These are phyloP conservation scores for Madurella fahalii DNA, from an alignment of 2,329 filamentous ascomycete genomes.

Conservation along the genomic window DNA sequence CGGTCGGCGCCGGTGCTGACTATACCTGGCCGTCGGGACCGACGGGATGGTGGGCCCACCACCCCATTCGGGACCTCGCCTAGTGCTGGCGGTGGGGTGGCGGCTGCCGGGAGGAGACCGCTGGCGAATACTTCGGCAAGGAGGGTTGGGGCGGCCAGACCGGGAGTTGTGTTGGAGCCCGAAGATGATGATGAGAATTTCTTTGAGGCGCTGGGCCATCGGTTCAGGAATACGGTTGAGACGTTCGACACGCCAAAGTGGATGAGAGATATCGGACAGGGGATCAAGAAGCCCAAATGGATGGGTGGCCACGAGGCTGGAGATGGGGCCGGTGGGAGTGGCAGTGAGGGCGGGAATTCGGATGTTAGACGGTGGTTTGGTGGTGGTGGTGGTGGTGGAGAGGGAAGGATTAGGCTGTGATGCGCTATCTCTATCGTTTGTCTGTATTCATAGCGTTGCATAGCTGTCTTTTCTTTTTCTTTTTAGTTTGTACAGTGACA, in stretches of 20 bases:
- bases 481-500: too few relatives aligned
- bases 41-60: slow-evolving; percentile 31
- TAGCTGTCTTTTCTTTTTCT: background rate
- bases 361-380: slow-evolving; percentile 57
- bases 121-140: slow-evolving; percentile 29
- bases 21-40: slow-evolving; percentile 35
- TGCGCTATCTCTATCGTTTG: background rate
- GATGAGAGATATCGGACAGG: slow-evolving; percentile 66
- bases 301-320: slow-evolving; percentile 59
- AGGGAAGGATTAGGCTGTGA: slow-evolving; percentile 34
- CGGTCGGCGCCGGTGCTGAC: slow-evolving; percentile 46
- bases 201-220: slow-evolving; percentile 76
- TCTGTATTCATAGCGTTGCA: background rate
- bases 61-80: slow-evolving; percentile 44
- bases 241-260: slow-evolving; percentile 76
- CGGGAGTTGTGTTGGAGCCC: slow-evolving; percentile 14
- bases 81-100: slow-evolving; percentile 11
- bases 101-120: slow-evolving; percentile 10
- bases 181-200: slow-evolving; percentile 75
- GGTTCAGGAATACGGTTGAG: slow-evolving; percentile 90
- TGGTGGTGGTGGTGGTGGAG: slow-evolving; percentile 40
- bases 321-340: slow-evolving; percentile 29
- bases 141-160: slow-evolving; percentile 21
- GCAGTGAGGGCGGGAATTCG: slow-evolving; percentile 29
- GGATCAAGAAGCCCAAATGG: slow-evolving; percentile 76